These are phyloP conservation scores for Xerocomellus dryophilus DNA, from an alignment of 768 basidiomycete species.

Conservation along the genomic window DNA sequence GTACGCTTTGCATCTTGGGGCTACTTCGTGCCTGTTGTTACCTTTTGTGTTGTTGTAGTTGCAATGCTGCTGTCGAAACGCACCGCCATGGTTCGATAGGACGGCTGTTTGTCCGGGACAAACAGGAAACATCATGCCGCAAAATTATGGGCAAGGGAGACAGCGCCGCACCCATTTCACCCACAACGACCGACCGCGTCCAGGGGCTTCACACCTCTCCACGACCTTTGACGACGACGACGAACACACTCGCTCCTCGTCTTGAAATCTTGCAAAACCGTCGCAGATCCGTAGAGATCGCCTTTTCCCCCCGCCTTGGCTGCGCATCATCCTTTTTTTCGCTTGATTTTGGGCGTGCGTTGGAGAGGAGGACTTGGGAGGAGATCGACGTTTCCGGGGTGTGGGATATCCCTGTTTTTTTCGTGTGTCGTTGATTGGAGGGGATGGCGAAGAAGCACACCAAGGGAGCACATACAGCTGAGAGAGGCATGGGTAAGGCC, in stretches of 20 bases:
- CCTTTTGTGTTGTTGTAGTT: conserved; percentile 3
- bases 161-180: conserved; percentile 25
- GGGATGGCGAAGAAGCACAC: conserved; percentile 25
- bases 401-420: neutral
- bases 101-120: conserved; percentile 31
- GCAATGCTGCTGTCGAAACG: neutral
- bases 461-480: conserved; percentile 3
- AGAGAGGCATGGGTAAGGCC: neutral
- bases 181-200: conserved; percentile 16
- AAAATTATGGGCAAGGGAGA: conserved; percentile 31
- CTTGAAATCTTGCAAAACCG: conserved; percentile 63
- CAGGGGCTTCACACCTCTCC: conserved; percentile 9
- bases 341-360: neutral
- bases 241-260: conserved; percentile 20
- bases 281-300: conserved; percentile 67
- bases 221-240: conserved; percentile 3
- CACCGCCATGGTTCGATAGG: conserved; percentile 6
- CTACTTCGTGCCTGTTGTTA: neutral
- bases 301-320: conserved; percentile 12
- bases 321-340: conserved; percentile 1
- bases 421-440: neutral
- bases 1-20: conserved; percentile 9
- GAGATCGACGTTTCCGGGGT: neutral
- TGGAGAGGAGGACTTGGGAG: neutral
- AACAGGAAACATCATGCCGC: conserved; percentile 37